Evolutionary conservation across 1,284 basidiomycete genomes (phyloP).

Genomic region (Malassezia brasiliensis): DNA sequence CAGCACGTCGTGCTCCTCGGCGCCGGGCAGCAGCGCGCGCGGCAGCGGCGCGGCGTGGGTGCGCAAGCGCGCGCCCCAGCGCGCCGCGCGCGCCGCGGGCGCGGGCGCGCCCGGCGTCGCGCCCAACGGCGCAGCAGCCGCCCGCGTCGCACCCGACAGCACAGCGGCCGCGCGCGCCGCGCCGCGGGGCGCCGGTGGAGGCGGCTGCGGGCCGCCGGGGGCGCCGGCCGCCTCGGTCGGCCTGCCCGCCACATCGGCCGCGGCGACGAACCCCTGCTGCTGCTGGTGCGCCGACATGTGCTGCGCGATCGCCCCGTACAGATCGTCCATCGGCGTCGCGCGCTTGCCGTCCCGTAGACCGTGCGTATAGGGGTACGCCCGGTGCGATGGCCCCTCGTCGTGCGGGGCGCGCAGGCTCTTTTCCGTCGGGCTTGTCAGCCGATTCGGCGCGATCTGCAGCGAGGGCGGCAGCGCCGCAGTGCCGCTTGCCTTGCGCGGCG

Average conservation of each 20-base stretch:
- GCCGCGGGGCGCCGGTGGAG: not conserved
- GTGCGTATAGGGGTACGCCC: no score
- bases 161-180: not conserved
- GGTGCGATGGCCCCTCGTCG: not conserved
- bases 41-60: not conserved
- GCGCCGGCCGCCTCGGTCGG: no score
- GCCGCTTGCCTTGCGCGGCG: no score
- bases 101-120: not conserved
- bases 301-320: not conserved
- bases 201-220: no score
- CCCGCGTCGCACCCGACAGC: no score
- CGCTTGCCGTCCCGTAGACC: no score
- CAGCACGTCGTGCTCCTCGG: not conserved
- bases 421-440: not conserved
- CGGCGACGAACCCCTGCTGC: slow-evolving; percentile 12
- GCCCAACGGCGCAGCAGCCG: slow-evolving; percentile 3
- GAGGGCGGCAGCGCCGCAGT: no score
- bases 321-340: not conserved
- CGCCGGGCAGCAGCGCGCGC: not conserved
- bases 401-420: not conserved
- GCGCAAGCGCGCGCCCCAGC: not conserved
- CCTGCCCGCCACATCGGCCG: no score
- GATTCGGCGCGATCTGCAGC: not conserved
- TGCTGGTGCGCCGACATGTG: slow-evolving; percentile 21
- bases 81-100: not conserved